Base-by-base conservation (phyloP, 129 eudicot species). In the Chrysanthemum seticuspe region DNA sequence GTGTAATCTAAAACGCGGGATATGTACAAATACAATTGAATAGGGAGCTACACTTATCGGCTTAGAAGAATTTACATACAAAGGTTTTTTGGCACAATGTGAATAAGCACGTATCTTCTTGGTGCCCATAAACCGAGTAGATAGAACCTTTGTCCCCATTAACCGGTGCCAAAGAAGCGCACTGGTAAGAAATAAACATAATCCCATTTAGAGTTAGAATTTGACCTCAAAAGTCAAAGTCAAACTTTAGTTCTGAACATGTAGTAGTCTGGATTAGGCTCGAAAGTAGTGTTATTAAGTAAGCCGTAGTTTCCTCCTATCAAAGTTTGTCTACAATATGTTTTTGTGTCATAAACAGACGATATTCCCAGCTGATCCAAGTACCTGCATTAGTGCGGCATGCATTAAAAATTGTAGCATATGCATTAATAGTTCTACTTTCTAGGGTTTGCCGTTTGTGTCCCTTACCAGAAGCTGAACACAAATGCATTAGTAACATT, bases 311-410 rank as follows among this genome's bases (percentile, higher is more conserved):
- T 67, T 67, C 72, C 72, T 67, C 60, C 72, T 10, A 67, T 50
- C 25, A 67, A 23, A 10, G 72, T 49, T 13, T 67, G 72, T 19
- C 21, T 13, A 12, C 72, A 67, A 16, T 67, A 67, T 49, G 72
- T 67, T 10, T 67, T 67, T 18, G 72, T 67, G 59, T 67, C 23
- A 15, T 67, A 67, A 67, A 51, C 48, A 19, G 21, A 67, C 25
- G 60, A 67, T 58, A 50, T 67, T 67, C 72, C 72, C 51, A 67
- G 72, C 59, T 67, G 72, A 67, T 67, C 60, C 72, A 67, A 50
- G 13, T 67, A 49, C 72, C 72, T 67, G 13, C 1, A 67, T 13
- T 48, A 13, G 14, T 50, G 3, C 14, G 0, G n/a, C 11, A 49
- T 50, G 55, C 11, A 12, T 10, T 50, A 50, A 29, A 29, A 29